A percentile compares a stretch with the other conserved stretches of the same genome.
These are phyloP conservation scores for Tephrocybe sp. DNA, from an alignment of 768 basidiomycete species.

Conservation along the genomic window DNA sequence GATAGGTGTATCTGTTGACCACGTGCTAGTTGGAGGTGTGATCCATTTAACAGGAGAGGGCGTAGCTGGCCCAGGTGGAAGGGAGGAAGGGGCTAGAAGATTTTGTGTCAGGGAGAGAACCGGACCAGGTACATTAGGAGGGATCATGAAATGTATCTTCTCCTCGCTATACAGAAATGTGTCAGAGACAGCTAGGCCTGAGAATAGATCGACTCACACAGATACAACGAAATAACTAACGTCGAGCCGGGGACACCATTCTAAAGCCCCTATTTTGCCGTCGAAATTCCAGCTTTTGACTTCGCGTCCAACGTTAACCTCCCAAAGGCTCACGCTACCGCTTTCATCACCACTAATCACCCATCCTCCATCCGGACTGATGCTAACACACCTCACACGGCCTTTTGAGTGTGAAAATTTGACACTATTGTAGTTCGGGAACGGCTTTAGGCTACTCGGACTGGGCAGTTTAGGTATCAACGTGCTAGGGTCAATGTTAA, in stretches of 20 bases:
- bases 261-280: slow-evolving; percentile 77
- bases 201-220: slow-evolving; percentile 53
- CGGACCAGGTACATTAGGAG: slow-evolving; percentile 69
- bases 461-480: slow-evolving; percentile 94
- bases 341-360: slow-evolving; percentile 88
- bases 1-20: slow-evolving; percentile 54
- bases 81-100: slow-evolving; percentile 61
- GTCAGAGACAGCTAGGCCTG: slow-evolving; percentile 8
- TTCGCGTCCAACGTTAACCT: slow-evolving; percentile 85
- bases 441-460: slow-evolving; percentile 87
- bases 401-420: slow-evolving; percentile 65
- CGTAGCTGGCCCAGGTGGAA: slow-evolving; percentile 53
- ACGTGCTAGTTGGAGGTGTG: slow-evolving; percentile 43
- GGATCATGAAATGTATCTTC: slow-evolving; percentile 74
- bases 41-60: slow-evolving; percentile 75
- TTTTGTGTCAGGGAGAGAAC: slow-evolving; percentile 59
- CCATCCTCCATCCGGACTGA: slow-evolving; percentile 92
- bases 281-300: slow-evolving; percentile 85
- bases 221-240: slow-evolving; percentile 77
- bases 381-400: slow-evolving; percentile 70
- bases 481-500: slow-evolving; percentile 90
- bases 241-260: slow-evolving; percentile 92
- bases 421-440: slow-evolving; percentile 85
- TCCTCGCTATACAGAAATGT: slow-evolving; percentile 62
- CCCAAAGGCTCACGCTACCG: slow-evolving; percentile 89